Evolutionary conservation across 1,139 yeast genomes (phyloP).

Genomic region (Kodamaea sp.): DNA sequence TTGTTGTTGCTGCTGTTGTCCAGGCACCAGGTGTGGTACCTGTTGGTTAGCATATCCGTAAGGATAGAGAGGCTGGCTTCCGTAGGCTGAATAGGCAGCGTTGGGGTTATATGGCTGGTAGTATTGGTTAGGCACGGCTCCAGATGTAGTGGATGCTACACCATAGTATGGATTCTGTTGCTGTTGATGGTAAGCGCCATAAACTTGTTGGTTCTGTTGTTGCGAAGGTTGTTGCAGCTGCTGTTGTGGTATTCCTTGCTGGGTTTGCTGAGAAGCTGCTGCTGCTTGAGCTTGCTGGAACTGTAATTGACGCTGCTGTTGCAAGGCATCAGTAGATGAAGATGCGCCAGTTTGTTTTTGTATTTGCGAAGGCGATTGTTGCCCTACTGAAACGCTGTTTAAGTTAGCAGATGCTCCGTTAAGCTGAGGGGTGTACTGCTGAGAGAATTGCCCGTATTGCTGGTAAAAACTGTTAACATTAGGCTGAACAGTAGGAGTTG

Average conservation of each 20-base stretch:
- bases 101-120: conserved; percentile 21
- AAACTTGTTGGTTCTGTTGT: conserved; percentile 15
- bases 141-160: conserved; percentile 8
- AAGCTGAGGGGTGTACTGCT: conserved; percentile 17
- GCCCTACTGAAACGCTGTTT: conserved; percentile 4
- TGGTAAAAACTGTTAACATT: conserved; percentile 24
- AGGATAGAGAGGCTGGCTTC: conserved; percentile 23
- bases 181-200: conserved; percentile 13
- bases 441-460: conserved; percentile 19
- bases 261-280: conserved; percentile 12
- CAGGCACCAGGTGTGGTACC: conserved; percentile 11
- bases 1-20: conserved; percentile 10
- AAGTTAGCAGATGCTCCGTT: conserved; percentile 15
- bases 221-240: conserved; percentile 12
- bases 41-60: conserved; percentile 18
- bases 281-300: conserved; percentile 17
- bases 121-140: conserved; percentile 20
- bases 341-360: conserved; percentile 3
- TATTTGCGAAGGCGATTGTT: conserved; percentile 10
- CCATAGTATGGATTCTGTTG: conserved; percentile 21
- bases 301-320: conserved; percentile 17
- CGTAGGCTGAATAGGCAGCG: conserved; percentile 21
- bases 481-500: conserved; percentile 13
- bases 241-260: conserved; percentile 12
- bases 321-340: conserved; percentile 5